Percentiles rank a stretch among this genome's conserved stretches.
Evolutionary conservation across 1,139 yeast species (phyloP).

Genomic region (Scheffersomyces titani): DNA sequence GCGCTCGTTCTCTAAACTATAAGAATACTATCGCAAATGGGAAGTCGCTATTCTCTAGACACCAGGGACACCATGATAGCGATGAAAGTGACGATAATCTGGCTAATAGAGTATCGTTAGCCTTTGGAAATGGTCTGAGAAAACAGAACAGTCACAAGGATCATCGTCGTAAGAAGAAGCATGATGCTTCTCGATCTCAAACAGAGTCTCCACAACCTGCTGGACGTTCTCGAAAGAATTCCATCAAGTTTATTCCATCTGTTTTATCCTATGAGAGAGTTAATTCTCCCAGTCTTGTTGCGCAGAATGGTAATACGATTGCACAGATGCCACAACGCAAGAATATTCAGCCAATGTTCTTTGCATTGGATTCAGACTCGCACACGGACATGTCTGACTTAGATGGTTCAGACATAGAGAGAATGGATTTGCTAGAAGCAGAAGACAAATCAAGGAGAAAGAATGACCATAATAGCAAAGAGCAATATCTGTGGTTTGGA

Average conservation of each 20-base stretch:
- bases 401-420: conserved; percentile 5
- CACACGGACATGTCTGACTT: conserved; percentile 4
- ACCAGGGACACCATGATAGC: conserved; percentile 20
- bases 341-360: conserved; percentile 31
- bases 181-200: neutral
- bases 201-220: conserved; percentile 11
- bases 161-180: conserved; percentile 1
- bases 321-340: neutral
- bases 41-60: conserved; percentile 26
- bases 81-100: conserved; percentile 15
- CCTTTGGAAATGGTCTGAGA: conserved; percentile 13
- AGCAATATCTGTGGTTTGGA: conserved; percentile 40
- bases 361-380: conserved; percentile 23
- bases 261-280: conserved; percentile 12
- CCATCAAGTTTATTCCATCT: conserved; percentile 36
- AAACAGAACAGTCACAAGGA: conserved; percentile 1
- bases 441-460: neutral
- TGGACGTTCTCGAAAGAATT: conserved; percentile 24
- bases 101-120: conserved; percentile 24
- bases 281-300: neutral
- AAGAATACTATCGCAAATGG: conserved; percentile 22
- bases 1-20: conserved; percentile 31
- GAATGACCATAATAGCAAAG: conserved; percentile 9
- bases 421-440: neutral
- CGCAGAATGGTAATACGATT: neutral